These are phyloP conservation scores for Sphaerulina musiva DNA, from an alignment of 2,329 filamentous ascomycete genomes.

Conservation along the genomic window DNA sequence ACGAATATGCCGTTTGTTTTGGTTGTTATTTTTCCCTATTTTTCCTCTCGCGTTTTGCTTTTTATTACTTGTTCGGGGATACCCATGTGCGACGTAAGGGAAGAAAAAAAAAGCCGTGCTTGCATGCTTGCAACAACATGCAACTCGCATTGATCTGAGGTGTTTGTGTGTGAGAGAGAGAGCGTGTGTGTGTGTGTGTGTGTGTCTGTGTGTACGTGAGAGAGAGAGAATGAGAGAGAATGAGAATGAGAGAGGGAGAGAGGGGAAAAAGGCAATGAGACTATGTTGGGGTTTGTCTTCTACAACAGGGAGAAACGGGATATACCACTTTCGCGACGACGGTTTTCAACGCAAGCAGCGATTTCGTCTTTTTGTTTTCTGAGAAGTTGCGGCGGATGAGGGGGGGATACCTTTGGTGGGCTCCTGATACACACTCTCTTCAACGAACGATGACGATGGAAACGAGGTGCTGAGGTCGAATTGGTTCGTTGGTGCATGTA, in stretches of 20 bases:
- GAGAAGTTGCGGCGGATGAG: neutral
- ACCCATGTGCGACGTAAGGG: slow-evolving; percentile 18
- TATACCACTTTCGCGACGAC: slow-evolving; percentile 21
- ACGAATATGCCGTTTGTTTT: slow-evolving; percentile 4
- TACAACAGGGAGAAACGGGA: slow-evolving; percentile 9
- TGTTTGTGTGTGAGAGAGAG: neutral
- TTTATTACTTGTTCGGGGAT: slow-evolving; percentile 16
- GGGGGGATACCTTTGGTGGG: neutral
- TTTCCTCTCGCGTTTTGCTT: slow-evolving; percentile 9
- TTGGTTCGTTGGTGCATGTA: neutral
- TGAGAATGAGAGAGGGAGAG: too few species aligned
- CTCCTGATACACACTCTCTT: neutral
- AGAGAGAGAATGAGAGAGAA: too few species aligned
- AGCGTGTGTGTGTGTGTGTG: neutral
- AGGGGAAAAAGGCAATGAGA: too few species aligned
- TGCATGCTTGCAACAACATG: slow-evolving; percentile 2
- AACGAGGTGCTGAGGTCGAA: neutral
- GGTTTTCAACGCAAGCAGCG: neutral
- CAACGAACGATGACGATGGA: neutral
- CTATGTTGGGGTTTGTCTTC: neutral
- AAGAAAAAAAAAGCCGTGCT: slow-evolving; percentile 17
- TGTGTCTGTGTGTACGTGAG: neutral
- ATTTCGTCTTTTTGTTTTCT: neutral
- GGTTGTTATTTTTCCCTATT: slow-evolving; percentile 7
- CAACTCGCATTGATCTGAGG: neutral